Evolutionary conservation across 768 basidiomycete species (phyloP).

Genomic region (Rickenella mellea): DNA sequence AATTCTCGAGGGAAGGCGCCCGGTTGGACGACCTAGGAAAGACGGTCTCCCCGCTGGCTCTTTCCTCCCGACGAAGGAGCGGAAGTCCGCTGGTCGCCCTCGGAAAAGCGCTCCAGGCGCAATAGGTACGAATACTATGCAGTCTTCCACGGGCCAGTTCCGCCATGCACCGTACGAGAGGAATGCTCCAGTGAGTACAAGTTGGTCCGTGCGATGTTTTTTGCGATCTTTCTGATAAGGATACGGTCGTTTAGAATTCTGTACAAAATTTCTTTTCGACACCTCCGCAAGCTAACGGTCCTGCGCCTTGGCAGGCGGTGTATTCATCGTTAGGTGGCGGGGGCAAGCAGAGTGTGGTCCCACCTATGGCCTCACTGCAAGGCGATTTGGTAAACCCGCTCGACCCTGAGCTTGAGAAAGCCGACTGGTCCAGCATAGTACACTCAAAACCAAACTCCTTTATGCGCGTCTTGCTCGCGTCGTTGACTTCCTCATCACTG

Average conservation of each 20-base stretch:
- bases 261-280: too few relatives aligned
- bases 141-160: background rate
- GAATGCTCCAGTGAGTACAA: too few relatives aligned
- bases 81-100: constrained; percentile 29
- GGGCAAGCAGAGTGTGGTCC: too few relatives aligned
- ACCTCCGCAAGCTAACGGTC: too few relatives aligned
- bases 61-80: constrained; percentile 23
- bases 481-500: constrained; percentile 42
- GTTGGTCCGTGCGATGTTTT: too few relatives aligned
- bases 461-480: constrained; percentile 3
- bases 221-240: too few relatives aligned
- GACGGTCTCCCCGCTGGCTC: constrained; percentile 76
- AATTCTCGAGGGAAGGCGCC: constrained; percentile 67
- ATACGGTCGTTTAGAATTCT: too few relatives aligned
- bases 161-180: too few relatives aligned
- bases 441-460: constrained; percentile 48
- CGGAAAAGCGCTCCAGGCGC: constrained; percentile 27
- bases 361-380: too few relatives aligned
- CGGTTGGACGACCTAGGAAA: constrained; percentile 74
- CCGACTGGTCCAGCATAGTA: constrained; percentile 59
- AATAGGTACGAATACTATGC: constrained; percentile 9
- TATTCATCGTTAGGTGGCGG: too few relatives aligned
- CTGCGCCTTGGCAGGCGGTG: too few relatives aligned
- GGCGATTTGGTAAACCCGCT: too few relatives aligned
- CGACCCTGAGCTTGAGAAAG: constrained; percentile 44